A percentile compares a stretch with the other conserved stretches of the same genome.
Conservation (phyloP, 2,329 filamentous ascomycete species). For the Ophiostoma tasmaniense region DNA sequence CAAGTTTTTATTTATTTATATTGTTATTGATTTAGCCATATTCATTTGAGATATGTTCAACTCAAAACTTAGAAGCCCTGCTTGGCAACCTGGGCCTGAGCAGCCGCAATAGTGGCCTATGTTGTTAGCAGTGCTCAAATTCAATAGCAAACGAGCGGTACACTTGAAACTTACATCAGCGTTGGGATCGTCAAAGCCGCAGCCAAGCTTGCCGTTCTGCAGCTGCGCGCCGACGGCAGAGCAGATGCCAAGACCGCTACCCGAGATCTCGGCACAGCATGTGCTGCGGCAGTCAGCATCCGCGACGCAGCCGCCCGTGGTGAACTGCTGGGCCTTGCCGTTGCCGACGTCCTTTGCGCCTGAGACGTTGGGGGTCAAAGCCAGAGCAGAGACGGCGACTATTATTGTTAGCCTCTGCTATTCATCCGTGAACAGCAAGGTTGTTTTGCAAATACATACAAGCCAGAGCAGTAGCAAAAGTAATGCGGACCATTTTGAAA, state of each 20-base stretch:
- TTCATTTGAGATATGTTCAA: background rate
- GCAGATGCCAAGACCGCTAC: slow-evolving; percentile 26
- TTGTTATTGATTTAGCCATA: background rate
- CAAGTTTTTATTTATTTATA: background rate
- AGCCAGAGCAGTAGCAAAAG: slow-evolving; percentile 23
- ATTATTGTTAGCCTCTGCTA: background rate
- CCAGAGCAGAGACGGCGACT: slow-evolving; percentile 25
- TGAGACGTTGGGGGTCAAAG: slow-evolving; percentile 26
- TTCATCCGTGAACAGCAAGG: background rate
- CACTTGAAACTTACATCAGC: slow-evolving; percentile 14
- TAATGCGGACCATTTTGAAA: slow-evolving; percentile 28
- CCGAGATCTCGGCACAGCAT: slow-evolving; percentile 25
- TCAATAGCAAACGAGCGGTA: background rate
- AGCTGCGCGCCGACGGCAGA: slow-evolving; percentile 27
- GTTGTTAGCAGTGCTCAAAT: background rate
- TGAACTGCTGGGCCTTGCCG: slow-evolving; percentile 27
- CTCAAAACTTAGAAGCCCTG: slow-evolving; percentile 26
- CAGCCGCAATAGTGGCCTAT: slow-evolving; percentile 23
- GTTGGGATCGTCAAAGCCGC: slow-evolving; percentile 29
- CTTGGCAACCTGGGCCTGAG: slow-evolving; percentile 27
- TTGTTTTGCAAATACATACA: slow-evolving; percentile 17
- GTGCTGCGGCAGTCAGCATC: slow-evolving; percentile 26
- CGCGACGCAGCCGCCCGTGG: slow-evolving; percentile 29
- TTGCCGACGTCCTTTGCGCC: slow-evolving; percentile 27
- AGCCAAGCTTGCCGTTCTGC: slow-evolving; percentile 30